Conservation (phyloP, 768 basidiomycete genomes). For the Leccinum ochraceum region DNA sequence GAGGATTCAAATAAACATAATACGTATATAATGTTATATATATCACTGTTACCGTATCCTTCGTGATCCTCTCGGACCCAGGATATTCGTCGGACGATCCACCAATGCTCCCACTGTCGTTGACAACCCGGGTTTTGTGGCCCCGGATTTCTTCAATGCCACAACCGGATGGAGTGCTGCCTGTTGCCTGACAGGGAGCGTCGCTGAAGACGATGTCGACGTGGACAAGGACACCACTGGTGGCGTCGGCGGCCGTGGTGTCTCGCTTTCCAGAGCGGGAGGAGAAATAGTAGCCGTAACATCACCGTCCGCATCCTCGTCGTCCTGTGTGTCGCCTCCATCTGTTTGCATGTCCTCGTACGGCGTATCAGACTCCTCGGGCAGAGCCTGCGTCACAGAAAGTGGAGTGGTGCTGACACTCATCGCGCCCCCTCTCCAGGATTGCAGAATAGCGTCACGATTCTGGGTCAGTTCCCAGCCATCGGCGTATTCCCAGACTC, state of each 20-base stretch:
- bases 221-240: conserved; percentile 36
- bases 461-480: conserved; percentile 70
- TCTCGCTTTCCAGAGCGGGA: conserved; percentile 1
- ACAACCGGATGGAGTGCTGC: conserved; percentile 6
- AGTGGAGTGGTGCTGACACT: conserved; percentile 39
- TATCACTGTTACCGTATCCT: conserved; percentile 23
- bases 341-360: conserved; percentile 21
- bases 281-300: conserved; percentile 22
- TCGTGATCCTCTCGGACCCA: conserved; percentile 35
- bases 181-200: conserved; percentile 24
- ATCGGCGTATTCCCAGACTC: conserved; percentile 66
- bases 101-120: conserved; percentile 29
- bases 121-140: conserved; percentile 24
- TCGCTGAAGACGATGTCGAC: conserved; percentile 40
- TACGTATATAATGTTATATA: conserved; percentile 8
- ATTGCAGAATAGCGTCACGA: conserved; percentile 59
- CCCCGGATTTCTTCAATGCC: conserved; percentile 24
- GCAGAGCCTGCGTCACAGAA: conserved; percentile 38
- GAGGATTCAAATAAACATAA: not conserved
- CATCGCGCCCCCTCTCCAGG: conserved; percentile 43
- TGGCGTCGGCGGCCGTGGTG: conserved; percentile 22
- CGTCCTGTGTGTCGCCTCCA: conserved; percentile 25
- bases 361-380: conserved; percentile 26
- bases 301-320: conserved; percentile 18
- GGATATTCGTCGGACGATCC: conserved; percentile 37